Base-by-base conservation (phyloP, 495 filamentous ascomycete species). In the Tuber melanosporum region DNA sequence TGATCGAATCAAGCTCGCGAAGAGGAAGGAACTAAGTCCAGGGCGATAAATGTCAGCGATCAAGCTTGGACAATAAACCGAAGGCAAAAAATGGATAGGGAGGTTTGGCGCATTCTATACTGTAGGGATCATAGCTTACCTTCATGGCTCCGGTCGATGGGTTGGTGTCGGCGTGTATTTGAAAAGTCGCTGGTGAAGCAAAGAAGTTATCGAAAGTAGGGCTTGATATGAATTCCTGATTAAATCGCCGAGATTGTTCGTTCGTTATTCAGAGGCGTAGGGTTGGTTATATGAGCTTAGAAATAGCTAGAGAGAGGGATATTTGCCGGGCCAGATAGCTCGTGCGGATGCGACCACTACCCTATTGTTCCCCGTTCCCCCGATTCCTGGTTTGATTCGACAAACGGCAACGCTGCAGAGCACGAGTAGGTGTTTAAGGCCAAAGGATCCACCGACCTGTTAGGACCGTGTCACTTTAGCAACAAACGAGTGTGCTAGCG, bases 1-100 rank as follows among this genome's bases (percentile, higher is more conserved):
- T 94, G 76, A 99, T 91, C 79, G 91, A 89, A 85, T 98, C 93
- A 83, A 98, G 92, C 45, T 93, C 90, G 81, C 89, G 92, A 66
- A 97, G 87, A n/a, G 94, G 93, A 76, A 98, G 89, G 85, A 93
- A 98, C 96, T 98, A 80, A 66, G 57, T 66, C 32, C 26, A 32
- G 57, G 1, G 26, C 26, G 57, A 19, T 36, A 66, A 66, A 66
- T 26, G 32, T 66, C 57, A 66, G 57, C 57, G 32, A 66, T 66
- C 57, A 66, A 36, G 14, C 57, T 36, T 12, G 14, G 57, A 36
- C 36, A 66, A 66, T 36, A 36, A 26, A 12, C n/a, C 57, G 26
- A 32, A 62, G 32, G 14, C 57, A 9, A 6, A 36, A 3, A 66
- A 8, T 8, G 32, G 57, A 26, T 26, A 17, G 14, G 57, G 5